Evolutionary conservation across 495 filamentous ascomycete genomes (phyloP).

Genomic region (Cercophora scortea): DNA sequence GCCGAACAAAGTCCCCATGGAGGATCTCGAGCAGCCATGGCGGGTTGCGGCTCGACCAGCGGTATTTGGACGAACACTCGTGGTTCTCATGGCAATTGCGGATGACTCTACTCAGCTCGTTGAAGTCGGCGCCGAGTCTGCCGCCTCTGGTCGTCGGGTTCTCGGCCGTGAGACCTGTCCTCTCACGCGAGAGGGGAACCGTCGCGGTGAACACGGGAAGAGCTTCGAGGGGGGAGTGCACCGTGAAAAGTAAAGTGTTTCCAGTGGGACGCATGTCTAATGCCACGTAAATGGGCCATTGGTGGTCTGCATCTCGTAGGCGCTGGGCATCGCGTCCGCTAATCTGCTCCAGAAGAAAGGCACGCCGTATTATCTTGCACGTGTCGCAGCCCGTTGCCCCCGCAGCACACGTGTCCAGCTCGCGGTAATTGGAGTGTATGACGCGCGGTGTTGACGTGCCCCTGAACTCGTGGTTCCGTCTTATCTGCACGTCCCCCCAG

Average conservation of each 20-base stretch:
- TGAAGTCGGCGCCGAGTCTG: slow-evolving; percentile 13
- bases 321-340: slow-evolving; percentile 13
- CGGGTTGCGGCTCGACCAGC: slow-evolving; percentile 23
- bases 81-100: slow-evolving; percentile 20
- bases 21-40: slow-evolving; percentile 25
- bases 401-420: slow-evolving; percentile 19
- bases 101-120: slow-evolving; percentile 12
- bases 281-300: slow-evolving; percentile 15
- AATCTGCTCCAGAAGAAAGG: slow-evolving; percentile 21
- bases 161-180: background rate
- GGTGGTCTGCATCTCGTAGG: slow-evolving; percentile 9
- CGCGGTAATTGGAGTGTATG: slow-evolving; percentile 19
- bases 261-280: slow-evolving; percentile 9
- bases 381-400: slow-evolving; percentile 15
- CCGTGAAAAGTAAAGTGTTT: slow-evolving; percentile 12
- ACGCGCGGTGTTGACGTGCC: slow-evolving; percentile 12
- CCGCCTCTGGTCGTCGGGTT: slow-evolving; percentile 4
- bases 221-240: slow-evolving; percentile 1
- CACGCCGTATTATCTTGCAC: slow-evolving; percentile 18
- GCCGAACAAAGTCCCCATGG: slow-evolving; percentile 4
- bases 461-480: slow-evolving; percentile 9
- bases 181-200: slow-evolving; percentile 3
- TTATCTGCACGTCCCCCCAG: slow-evolving; percentile 19
- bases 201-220: slow-evolving; percentile 10
- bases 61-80: slow-evolving; percentile 20